Evolutionary conservation across 1,139 yeast species (phyloP).

Genomic region (Maudiozyma humilis): DNA sequence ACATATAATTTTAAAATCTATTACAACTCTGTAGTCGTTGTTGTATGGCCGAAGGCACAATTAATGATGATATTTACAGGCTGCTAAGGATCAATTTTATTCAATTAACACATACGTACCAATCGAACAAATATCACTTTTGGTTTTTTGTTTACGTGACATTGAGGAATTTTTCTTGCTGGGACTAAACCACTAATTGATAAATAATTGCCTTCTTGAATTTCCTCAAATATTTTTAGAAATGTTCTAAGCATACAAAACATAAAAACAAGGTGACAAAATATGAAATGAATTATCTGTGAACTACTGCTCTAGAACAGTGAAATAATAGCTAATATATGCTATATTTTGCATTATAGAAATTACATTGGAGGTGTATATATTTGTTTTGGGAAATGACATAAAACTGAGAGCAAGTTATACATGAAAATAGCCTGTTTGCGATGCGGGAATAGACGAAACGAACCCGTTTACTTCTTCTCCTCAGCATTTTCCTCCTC

Average conservation of each 20-base stretch:
- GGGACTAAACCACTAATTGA: not conserved
- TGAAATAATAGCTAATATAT: not conserved
- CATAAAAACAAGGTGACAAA: not conserved
- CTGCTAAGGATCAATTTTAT: too few species aligned
- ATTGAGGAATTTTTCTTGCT: not conserved
- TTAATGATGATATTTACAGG: too few species aligned
- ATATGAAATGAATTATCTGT: not conserved
- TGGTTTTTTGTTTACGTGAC: conserved; percentile 1
- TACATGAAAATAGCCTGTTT: too few species aligned
- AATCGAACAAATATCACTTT: not conserved
- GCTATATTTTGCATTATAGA: not conserved
- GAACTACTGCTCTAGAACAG: not conserved
- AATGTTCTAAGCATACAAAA: too few species aligned
- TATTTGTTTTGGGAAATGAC: too few species aligned
- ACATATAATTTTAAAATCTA: too few species aligned
- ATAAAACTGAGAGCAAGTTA: too few species aligned
- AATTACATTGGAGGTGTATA: not conserved
- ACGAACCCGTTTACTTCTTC: conserved; percentile 9
- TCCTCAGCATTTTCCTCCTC: conserved; percentile 10
- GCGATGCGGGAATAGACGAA: too few species aligned
- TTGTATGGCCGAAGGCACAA: too few species aligned
- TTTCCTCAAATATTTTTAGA: not conserved
- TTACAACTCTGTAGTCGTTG: too few species aligned
- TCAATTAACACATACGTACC: too few species aligned
- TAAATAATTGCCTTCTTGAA: too few species aligned